These are phyloP conservation scores for Cystobasidium pallidum DNA, from an alignment of 1,284 basidiomycete species.

Conservation along the genomic window DNA sequence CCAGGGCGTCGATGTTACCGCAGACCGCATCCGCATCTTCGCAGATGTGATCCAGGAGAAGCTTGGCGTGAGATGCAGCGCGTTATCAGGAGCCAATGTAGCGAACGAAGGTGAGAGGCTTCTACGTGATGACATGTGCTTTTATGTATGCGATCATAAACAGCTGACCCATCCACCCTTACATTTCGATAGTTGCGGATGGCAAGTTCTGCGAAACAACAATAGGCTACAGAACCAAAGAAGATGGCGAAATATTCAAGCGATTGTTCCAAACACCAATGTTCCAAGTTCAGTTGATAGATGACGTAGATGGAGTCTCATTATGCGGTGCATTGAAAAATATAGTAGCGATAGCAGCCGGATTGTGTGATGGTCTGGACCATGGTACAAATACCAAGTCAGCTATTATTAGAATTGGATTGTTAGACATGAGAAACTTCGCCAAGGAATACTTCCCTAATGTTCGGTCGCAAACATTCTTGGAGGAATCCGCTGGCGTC, in stretches of 20 bases:
- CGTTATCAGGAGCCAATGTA: conserved; percentile 65
- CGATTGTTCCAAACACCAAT: conserved; percentile 58
- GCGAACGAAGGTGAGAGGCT: conserved; percentile 60
- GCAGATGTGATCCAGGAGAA: conserved; percentile 63
- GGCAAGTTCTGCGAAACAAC: conserved; percentile 64
- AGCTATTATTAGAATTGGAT: conserved; percentile 64
- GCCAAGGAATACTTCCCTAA: conserved; percentile 63
- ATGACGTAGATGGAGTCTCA: conserved; percentile 64
- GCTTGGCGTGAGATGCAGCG: conserved; percentile 61
- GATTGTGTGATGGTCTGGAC: conserved; percentile 62
- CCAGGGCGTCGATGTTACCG: conserved; percentile 61
- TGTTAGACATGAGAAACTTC: conserved; percentile 58
- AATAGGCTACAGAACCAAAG: conserved; percentile 61
- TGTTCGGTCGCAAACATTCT: conserved; percentile 59
- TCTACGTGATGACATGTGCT: too few species aligned
- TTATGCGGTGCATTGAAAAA: conserved; percentile 64
- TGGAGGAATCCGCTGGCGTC: conserved; percentile 62
- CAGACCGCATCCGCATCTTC: conserved; percentile 63
- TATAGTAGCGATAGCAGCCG: conserved; percentile 64
- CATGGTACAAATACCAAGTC: conserved; percentile 66
- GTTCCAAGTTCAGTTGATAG: conserved; percentile 63
- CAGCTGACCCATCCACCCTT: too few species aligned
- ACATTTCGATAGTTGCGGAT: conserved; percentile 57
- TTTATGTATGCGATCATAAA: too few species aligned
- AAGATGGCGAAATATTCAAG: conserved; percentile 59